Evolutionary conservation across 2,329 filamentous ascomycete species (phyloP), one percentile per base, ranked within the genome.

Genomic region (Lasiodiplodia gonubiensis): DNA sequence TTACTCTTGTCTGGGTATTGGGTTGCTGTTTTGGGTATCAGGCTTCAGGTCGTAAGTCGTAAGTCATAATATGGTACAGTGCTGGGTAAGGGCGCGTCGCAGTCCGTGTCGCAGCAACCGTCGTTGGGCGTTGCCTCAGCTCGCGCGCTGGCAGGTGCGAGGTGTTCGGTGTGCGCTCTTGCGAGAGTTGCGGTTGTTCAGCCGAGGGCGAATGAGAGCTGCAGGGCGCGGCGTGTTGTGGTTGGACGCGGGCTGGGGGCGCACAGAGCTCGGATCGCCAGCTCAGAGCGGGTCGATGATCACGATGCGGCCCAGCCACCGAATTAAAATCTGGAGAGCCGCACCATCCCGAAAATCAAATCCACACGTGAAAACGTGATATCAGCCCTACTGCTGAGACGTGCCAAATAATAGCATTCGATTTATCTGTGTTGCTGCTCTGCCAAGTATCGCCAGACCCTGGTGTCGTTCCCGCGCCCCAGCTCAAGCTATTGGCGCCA

Each of bases 51-150:
- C 57, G 57, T 61, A 30, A 61, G 57, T 61, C 57, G 57, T 61
- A 48, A 69, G 67, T 74, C 73, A 71, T 74, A 69, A 74, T 70
- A 69, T 71, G 57, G 65, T 74, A 73, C 70, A 73, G 64, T 39
- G 64, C 53, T 46, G 42, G 52, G 30, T 27, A 53, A 55, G 35
- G 35, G 33, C 49, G 51, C 49, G 51, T 46, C 49, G 64, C 30
- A 14, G 39, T 61, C 35, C n/a, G 25, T 42, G 55, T 59, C 35
- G 35, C 37, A 8, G 39, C 30, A 30, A 46, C 30, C 46, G 59
- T 27, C 59, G 59, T 33, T n/a, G 27, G 57, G 12, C 21, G 35
- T 35, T n/a, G 46, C 18, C 42, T 63, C 59, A 63, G 59, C 59
- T 63, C 46, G 39, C 27, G 59, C 59, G 59, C 54, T 46, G 42